Conservation (phyloP, 2,329 filamentous ascomycete species). For the Pseudophaeomoniella oleicola region DNA sequence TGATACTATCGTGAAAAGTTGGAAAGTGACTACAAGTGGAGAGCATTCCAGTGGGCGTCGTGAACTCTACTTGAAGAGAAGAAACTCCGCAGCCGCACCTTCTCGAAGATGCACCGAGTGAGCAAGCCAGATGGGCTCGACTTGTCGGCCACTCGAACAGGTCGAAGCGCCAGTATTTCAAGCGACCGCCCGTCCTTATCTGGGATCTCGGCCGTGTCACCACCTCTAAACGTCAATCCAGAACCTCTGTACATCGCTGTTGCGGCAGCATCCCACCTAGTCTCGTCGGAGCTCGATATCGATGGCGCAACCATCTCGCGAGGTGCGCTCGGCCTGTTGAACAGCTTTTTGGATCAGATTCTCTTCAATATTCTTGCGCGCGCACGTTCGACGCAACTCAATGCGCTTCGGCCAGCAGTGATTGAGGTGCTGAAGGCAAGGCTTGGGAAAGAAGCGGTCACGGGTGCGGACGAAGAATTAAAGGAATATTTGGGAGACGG, state of each 20-base stretch:
- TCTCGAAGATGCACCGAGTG: constrained; percentile 2
- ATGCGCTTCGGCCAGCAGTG: constrained; percentile 65
- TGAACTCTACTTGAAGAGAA: no score
- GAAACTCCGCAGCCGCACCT: neutral
- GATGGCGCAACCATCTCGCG: constrained; percentile 60
- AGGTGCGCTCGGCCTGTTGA: constrained; percentile 63
- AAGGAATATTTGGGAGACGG: constrained; percentile 71
- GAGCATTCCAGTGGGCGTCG: neutral
- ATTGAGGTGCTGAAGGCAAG: constrained; percentile 78
- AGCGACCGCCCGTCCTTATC: constrained; percentile 55
- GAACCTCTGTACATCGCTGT: constrained; percentile 75
- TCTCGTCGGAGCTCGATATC: constrained; percentile 74
- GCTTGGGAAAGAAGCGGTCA: constrained; percentile 70
- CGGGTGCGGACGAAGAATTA: constrained; percentile 72
- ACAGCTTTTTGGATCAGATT: constrained; percentile 85
- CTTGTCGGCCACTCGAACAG: neutral
- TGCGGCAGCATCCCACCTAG: constrained; percentile 78
- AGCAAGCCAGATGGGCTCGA: neutral
- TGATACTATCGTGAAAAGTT: no score
- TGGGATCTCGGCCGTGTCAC: constrained; percentile 44
- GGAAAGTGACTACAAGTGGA: no score
- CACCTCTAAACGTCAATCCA: constrained; percentile 56
- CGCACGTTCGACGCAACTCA: constrained; percentile 63
- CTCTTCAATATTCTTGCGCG: constrained; percentile 78
- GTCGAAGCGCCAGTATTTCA: constrained; percentile 39